Base-by-base conservation (phyloP, 31 red algal species). In the Asparagopsis taxiformis region DNA sequence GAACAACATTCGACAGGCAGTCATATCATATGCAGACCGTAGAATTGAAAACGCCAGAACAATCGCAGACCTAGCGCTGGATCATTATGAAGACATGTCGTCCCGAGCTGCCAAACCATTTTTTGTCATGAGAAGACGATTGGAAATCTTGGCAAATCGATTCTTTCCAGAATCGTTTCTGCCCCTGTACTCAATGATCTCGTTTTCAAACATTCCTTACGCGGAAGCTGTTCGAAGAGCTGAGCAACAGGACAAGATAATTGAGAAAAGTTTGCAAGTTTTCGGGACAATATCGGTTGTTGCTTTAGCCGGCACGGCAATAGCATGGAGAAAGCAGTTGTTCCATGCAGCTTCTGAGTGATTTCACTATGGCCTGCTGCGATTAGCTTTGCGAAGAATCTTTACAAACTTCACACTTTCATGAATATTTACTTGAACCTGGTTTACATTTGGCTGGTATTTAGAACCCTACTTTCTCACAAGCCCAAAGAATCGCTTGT, bases 161-260 rank as follows among this genome's bases (percentile, higher is more conserved):
- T 35, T 93, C 3, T 72, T 94, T 32, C 92, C 97, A 0, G 17
- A 57, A 5, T 60, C 29, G 16, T 95, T 99, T 72, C 68, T 93
- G 44, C 81, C 87, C 0, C 49, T 99, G n/a, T 99, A 99, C 57
- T 79, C 82, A 1, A 79, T 99, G 87, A 62, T 99, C 15, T 89
- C 92, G 3, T 99, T 99, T 56, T 88, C 85, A 21, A 89, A 99
- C 56, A 80, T 92, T 52, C 97, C 97, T 0, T 99, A 99, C 64
- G 69, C 74, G 2, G 76, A 95, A 15, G 86, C 91, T 7, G 54
- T 90, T 10, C 3, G 48, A 15, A 52, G 83, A 24, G 81, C 85
- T 33, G 55, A 63, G 51, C 20, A 55, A 34, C 75, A 93, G 31
- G 83, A 99, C 31, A 32, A 51, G 52, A 21, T 62, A 16, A 70